A percentile compares a stretch with the other conserved stretches of the same genome.
Conservation (phyloP, 2,329 filamentous ascomycete species). For the Ascomycota sp. region DNA sequence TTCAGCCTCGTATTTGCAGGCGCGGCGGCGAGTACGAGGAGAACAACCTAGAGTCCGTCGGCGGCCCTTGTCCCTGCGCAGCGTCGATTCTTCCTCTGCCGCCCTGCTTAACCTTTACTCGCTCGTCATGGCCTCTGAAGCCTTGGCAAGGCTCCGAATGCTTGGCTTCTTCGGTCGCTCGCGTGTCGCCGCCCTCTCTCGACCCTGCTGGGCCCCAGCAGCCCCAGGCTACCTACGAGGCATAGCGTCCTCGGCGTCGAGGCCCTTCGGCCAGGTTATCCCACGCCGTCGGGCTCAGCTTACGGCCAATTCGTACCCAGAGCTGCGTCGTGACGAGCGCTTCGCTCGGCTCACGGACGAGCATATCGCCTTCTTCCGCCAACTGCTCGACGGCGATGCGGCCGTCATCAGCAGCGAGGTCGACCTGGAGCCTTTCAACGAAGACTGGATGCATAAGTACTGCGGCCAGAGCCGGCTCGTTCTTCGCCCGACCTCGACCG, state of each 20-base stretch:
- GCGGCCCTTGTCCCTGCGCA: background rate
- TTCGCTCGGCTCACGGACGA: constrained; percentile 54
- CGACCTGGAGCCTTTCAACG: constrained; percentile 81
- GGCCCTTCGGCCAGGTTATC: constrained; percentile 7
- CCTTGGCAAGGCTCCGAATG: no score
- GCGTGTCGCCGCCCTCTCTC: background rate
- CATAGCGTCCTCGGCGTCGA: constrained; percentile 7
- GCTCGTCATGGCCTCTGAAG: background rate
- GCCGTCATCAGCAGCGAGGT: constrained; percentile 56
- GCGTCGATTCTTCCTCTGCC: background rate
- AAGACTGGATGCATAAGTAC: constrained; percentile 99
- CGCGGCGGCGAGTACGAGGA: no score
- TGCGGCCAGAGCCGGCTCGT: constrained; percentile 73
- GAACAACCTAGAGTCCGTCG: no score
- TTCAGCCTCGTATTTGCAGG: no score
- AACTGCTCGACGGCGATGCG: constrained; percentile 54
- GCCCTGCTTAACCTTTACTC: background rate
- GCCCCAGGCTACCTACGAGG: background rate
- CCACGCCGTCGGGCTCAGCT: constrained; percentile 27
- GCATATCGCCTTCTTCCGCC: constrained; percentile 64
- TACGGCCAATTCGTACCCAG: constrained; percentile 70
- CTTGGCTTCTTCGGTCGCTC: background rate
- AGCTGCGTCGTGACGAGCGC: constrained; percentile 54
- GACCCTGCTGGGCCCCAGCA: background rate
- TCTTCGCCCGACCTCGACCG: constrained; percentile 60